A percentile compares a stretch with the other conserved stretches of the same genome.
These are phyloP conservation scores for Beta vulgaris DNA, from an alignment of 148 eudicot species.

Conservation along the genomic window DNA sequence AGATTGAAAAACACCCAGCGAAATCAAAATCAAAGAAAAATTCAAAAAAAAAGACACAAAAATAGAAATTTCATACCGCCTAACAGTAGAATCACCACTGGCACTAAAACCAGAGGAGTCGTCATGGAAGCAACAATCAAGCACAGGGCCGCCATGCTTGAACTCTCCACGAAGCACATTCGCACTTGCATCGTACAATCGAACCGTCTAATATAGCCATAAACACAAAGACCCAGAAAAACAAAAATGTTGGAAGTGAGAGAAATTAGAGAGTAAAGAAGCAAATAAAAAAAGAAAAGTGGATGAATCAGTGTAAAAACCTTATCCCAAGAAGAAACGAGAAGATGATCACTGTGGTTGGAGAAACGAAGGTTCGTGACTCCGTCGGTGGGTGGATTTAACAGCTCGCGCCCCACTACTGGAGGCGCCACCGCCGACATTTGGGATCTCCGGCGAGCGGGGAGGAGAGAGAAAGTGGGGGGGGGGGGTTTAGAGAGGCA, in stretches of 20 bases:
- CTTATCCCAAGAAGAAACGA: conserved; percentile 94
- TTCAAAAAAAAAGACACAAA: background rate
- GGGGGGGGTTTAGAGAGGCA: conserved; percentile 5
- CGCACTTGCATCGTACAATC: conserved; percentile 83
- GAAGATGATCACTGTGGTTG: conserved; percentile 77
- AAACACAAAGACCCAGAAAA: background rate
- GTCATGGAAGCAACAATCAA: conserved; percentile 97
- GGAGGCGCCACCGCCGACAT: conserved; percentile 64
- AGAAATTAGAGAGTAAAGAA: background rate
- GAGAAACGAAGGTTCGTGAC: conserved; percentile 75
- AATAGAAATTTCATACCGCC: conserved; percentile 47
- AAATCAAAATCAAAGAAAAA: background rate
- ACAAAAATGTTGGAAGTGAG: background rate
- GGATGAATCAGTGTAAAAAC: conserved; percentile 10
- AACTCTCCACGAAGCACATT: conserved; percentile 84
- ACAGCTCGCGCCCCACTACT: conserved; percentile 57
- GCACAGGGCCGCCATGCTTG: conserved; percentile 79
- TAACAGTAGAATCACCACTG: conserved; percentile 64
- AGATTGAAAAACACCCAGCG: no score
- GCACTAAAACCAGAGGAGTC: conserved; percentile 91
- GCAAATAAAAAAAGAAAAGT: background rate
- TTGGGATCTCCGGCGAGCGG: background rate
- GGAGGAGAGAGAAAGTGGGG: background rate
- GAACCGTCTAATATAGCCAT: conserved; percentile 51
- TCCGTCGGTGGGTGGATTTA: conserved; percentile 77